Evolutionary conservation across 257 asterid genomes (phyloP).

Genomic region (Nicotiana obtusifolia): DNA sequence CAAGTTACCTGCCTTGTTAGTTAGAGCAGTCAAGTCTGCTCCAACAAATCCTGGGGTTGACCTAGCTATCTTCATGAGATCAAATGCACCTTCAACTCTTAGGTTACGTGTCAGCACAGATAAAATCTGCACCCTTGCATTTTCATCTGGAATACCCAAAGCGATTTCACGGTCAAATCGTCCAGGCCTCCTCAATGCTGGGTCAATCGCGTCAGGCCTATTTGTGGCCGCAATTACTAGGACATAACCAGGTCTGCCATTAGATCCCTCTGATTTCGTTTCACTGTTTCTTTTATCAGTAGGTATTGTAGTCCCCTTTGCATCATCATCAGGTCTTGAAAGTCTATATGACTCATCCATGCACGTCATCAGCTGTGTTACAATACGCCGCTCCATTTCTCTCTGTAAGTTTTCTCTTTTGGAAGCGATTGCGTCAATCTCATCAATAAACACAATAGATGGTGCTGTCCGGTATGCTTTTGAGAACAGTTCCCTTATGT

Average conservation of each 20-base stretch:
- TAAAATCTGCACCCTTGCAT: constrained; percentile 62
- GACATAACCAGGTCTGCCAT: constrained; percentile 45
- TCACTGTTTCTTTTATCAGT: constrained; percentile 6
- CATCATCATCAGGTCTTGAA: constrained; percentile 31
- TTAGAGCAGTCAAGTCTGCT: constrained; percentile 75
- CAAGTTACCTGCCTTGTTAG: constrained; percentile 72
- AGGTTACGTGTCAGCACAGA: constrained; percentile 51
- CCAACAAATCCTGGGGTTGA: constrained; percentile 88
- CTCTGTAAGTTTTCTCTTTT: constrained; percentile 78
- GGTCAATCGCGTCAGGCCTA: constrained; percentile 80
- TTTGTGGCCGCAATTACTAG: constrained; percentile 92
- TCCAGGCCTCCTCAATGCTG: constrained; percentile 92
- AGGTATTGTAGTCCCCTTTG: constrained; percentile 17
- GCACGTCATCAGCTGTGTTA: constrained; percentile 78
- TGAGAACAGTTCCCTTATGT: constrained; percentile 64
- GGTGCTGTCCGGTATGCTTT: constrained; percentile 84
- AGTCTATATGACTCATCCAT: constrained; percentile 68
- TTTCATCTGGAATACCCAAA: constrained; percentile 78
- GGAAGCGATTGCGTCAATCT: constrained; percentile 89
- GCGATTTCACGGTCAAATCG: constrained; percentile 81
- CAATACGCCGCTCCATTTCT: constrained; percentile 84
- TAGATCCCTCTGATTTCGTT: constrained; percentile 28
- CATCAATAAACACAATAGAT: constrained; percentile 92
- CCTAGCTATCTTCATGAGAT: constrained; percentile 71
- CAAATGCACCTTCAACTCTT: constrained; percentile 75